Evolutionary conservation across 306 rosid species (phyloP), one percentile per base, ranked within the genome.

Genomic region (Prosopis cineraria): DNA sequence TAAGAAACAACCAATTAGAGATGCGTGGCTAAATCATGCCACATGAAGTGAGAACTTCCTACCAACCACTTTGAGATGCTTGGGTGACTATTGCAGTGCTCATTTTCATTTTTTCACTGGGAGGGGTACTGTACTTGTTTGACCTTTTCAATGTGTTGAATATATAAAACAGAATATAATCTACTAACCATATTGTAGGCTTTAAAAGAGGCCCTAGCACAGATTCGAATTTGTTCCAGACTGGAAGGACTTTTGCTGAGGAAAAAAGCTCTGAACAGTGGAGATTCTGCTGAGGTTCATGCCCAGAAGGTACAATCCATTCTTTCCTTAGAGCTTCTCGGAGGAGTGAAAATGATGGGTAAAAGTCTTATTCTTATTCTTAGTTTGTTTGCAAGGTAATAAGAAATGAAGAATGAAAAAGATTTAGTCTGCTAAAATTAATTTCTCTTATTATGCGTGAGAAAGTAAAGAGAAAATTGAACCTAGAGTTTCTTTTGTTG

Each of bases 231-330:
- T 69, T 96, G 98, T 86, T 91, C 99, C 82, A 86, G 85, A 80
- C 82, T 96, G 72, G 98, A 96, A 88, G 98, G 86, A 59, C 90
- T 96, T 74, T 68, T 96, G 78, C 85, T 91, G 72, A 87, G 87
- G 91, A 96, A 91, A 87, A 87, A 85, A 74, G 65, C 34, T 74
- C 68, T 91, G 65, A 90, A 79, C 88, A 84, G 69, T 70, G 97
- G 99, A 82, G 98, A 96, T 72, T 82, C 96, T 78, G 80, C 93
- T 3, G 98, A 93, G 77, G 74, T 90, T 81, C 96, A 96, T 87
- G 90, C 96, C 72, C 98, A 91, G 65, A 96, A 93, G 96, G 99
- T 96, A 78, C 27, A 72, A 58, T 62, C 79, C 50, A 72, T 47
- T 75, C 19, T 65, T 41, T 64, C 62, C 20, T 52, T 50, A 71